A percentile compares a stretch with the other conserved stretches of the same genome.
Conservation (phyloP, 305 asterid species). For the Fraxinus greggii region DNA sequence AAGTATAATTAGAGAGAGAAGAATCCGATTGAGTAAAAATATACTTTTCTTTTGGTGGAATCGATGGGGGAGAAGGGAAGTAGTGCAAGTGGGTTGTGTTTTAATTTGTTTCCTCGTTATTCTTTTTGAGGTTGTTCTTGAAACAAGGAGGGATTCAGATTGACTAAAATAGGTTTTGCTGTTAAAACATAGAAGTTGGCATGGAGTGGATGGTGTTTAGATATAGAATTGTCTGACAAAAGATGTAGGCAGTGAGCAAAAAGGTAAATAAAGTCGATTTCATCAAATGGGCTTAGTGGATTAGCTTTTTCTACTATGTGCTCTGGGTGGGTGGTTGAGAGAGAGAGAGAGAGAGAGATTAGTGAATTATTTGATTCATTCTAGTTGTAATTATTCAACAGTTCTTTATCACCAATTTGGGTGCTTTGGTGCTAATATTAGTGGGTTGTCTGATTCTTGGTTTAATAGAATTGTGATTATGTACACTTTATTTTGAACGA, state of each 20-base stretch:
- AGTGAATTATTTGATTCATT: too few species aligned
- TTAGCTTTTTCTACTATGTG: slow-evolving; percentile 37
- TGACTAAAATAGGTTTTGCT: slow-evolving; percentile 30
- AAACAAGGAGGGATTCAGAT: slow-evolving; percentile 21
- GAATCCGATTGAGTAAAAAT: slow-evolving; percentile 10
- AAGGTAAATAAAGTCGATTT: slow-evolving; percentile 12
- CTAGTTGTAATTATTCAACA: too few species aligned
- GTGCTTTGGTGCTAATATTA: too few species aligned
- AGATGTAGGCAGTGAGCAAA: slow-evolving; percentile 28
- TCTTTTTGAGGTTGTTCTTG: slow-evolving; percentile 22
- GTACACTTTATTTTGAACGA: too few species aligned
- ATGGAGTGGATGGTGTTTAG: too few species aligned
- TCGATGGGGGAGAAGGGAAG: slow-evolving; percentile 30
- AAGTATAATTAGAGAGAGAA: slow-evolving; percentile 22
- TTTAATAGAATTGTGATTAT: too few species aligned
- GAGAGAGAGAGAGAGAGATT: too few species aligned
- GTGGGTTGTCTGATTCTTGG: too few species aligned
- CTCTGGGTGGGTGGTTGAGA: too few species aligned
- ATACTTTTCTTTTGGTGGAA: slow-evolving; percentile 39
- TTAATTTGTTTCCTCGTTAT: slow-evolving; percentile 23
- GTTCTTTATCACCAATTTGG: too few species aligned
- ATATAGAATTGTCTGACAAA: slow-evolving; percentile 43
- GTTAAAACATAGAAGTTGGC: slow-evolving; percentile 27
- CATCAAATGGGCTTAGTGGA: slow-evolving; percentile 41
- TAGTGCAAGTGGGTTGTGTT: slow-evolving; percentile 31